A percentile compares a stretch with the other conserved stretches of the same genome.
Evolutionary conservation across 2,329 filamentous ascomycete species (phyloP).

Genomic region (Lasiodiplodia citricola): DNA sequence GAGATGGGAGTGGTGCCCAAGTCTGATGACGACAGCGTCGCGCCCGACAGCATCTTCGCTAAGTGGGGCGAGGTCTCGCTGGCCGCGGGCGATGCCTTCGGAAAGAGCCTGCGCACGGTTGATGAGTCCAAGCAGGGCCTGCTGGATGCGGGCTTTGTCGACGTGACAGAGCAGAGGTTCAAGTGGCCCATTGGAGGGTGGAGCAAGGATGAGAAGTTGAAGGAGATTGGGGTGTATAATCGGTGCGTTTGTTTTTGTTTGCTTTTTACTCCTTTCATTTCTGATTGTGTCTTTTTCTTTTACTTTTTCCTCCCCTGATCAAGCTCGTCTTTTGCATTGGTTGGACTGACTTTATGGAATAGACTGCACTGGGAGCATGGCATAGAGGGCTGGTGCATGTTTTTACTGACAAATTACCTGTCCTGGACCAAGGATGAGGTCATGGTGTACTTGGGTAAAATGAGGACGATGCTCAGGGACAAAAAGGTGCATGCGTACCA

Average conservation of each 20-base stretch:
- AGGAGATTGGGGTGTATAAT: conserved; percentile 53
- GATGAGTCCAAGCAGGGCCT: conserved; percentile 48
- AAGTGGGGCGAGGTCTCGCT: conserved; percentile 35
- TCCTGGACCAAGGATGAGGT: conserved; percentile 14
- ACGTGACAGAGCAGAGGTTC: conserved; percentile 54
- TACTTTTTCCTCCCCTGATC: background rate
- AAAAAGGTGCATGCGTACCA: conserved; percentile 15
- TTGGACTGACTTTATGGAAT: background rate
- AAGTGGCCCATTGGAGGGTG: conserved; percentile 41
- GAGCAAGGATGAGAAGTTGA: conserved; percentile 50
- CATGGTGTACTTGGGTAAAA: background rate
- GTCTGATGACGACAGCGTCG: conserved; percentile 35
- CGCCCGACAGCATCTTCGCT: conserved; percentile 31
- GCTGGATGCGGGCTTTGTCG: conserved; percentile 58
- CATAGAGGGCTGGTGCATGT: conserved; percentile 29
- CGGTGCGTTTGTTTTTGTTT: background rate
- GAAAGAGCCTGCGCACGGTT: conserved; percentile 44
- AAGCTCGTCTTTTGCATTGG: background rate
- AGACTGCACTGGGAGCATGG: conserved; percentile 31
- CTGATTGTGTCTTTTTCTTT: background rate
- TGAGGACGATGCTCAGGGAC: conserved; percentile 1
- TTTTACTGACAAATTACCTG: conserved; percentile 12
- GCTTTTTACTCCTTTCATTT: too few species aligned
- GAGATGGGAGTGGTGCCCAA: conserved; percentile 34
- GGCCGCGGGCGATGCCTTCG: conserved; percentile 39